These are phyloP conservation scores for Cladochytrium replicatum DNA, from an alignment of 192 early-diverging fungal genomes.

Conservation along the genomic window DNA sequence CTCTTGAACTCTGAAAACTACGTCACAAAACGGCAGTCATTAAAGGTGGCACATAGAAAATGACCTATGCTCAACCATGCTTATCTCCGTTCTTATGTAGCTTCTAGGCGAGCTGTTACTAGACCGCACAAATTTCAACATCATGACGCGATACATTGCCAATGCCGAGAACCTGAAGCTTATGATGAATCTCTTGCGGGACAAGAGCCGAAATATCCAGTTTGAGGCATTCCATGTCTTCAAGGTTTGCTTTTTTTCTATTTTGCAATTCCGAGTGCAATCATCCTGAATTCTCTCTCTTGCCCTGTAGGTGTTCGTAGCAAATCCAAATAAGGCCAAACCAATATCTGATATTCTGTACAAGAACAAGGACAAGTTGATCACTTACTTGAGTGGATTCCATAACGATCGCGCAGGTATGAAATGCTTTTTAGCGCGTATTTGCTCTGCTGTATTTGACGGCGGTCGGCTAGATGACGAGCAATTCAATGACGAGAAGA, in stretches of 20 bases:
- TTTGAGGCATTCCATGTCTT: constrained; percentile 99
- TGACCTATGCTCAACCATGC: constrained; percentile 1
- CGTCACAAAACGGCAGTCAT: constrained; percentile 93
- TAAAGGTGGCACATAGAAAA: constrained; percentile 61
- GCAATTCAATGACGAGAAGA: constrained; percentile 98
- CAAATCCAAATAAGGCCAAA: constrained; percentile 93
- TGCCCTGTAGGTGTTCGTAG: constrained; percentile 79
- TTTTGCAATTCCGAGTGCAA: constrained; percentile 1
- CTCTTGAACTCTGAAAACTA: constrained; percentile 86
- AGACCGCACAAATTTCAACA: constrained; percentile 86
- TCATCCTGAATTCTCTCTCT: background rate
- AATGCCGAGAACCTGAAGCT: constrained; percentile 89
- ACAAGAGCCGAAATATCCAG: constrained; percentile 96
- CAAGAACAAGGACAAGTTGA: constrained; percentile 85
- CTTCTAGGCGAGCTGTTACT: constrained; percentile 94
- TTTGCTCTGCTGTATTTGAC: background rate
- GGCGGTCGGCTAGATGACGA: constrained; percentile 70
- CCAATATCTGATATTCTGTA: constrained; percentile 83
- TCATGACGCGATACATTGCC: constrained; percentile 93
- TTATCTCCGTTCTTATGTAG: constrained; percentile 24
- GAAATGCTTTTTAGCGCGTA: background rate
- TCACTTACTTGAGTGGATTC: constrained; percentile 79
- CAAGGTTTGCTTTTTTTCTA: constrained; percentile 57
- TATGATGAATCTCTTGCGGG: constrained; percentile 94
- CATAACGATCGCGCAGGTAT: constrained; percentile 91